Evolutionary conservation across 2,329 filamentous ascomycete genomes (phyloP), one percentile per base, ranked within the genome.

Genomic region (Cryphonectria naterciae): DNA sequence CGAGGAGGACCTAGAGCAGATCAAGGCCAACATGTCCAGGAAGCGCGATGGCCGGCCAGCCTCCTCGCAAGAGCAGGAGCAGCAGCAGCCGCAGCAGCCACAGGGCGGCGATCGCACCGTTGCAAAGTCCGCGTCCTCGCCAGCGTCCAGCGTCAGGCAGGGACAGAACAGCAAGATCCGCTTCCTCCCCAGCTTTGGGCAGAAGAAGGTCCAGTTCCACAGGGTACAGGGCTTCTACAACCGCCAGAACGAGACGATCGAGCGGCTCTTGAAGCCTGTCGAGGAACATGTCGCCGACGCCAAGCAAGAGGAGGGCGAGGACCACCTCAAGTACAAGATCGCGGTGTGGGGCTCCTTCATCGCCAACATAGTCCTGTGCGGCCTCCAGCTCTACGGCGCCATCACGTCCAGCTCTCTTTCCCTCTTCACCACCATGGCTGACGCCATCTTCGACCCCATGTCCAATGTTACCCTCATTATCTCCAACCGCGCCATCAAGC

Each of bases 351-450:
- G 88, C 22, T 90, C 88, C 52, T 93, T 98, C 76, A 88, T 83
- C 1, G 95, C 95, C 71, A 98, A 98, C 77, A 80, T 98, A 70
- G 73, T 92, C 39, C 86, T 99, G 7, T 90, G 95, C 0, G 86
- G 86, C 4, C 85, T 99, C 25, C 96, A 99, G 81, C 84, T 98
- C 52, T 99, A 97, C 79, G 96, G 92, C 60, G 96, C 96, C 73
- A 88, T 93, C 62, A 89, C 92, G 0, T 97, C 95, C 0, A 90
- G 92, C 63, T 98, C 94, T n/a, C 87, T 98, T 49, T 97, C 95
- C 6, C 89, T 99, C 63, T 98, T 98, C 83, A 98, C 96, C 22
- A 99, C 95, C 74, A 97, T 97, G 93, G 95, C 95, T 22, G 96
- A 99, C 81, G 91, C 95, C 67, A 86, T 98, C 74, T 98, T 98